Evolutionary conservation across 345 rosid species (phyloP).

Genomic region (Populus pruinosa): DNA sequence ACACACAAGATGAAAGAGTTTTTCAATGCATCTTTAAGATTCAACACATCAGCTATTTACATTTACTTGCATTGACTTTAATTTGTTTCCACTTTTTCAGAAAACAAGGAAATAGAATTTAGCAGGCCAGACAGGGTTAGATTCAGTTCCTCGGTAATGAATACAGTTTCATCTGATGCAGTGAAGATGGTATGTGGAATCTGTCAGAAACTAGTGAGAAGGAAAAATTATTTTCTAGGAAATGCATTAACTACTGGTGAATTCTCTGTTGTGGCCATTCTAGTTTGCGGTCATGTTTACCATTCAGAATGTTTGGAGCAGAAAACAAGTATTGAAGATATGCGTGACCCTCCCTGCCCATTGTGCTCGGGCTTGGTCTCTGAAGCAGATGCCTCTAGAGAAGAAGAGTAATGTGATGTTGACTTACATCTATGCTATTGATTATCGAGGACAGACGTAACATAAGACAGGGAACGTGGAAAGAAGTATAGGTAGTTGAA

Average conservation of each 20-base stretch:
- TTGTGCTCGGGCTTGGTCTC: conserved; percentile 33
- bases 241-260: conserved; percentile 35
- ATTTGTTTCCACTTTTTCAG: conserved; percentile 24
- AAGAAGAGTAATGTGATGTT: conserved; percentile 22
- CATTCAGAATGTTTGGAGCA: conserved; percentile 65
- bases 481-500: conserved; percentile 14
- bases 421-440: conserved; percentile 13
- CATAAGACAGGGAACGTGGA: conserved; percentile 8
- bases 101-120: conserved; percentile 33
- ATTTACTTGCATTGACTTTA: background rate
- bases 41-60: background rate
- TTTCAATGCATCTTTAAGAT: background rate
- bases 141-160: conserved; percentile 34
- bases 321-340: conserved; percentile 40
- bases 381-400: conserved; percentile 19
- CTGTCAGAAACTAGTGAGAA: conserved; percentile 49
- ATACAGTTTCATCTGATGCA: conserved; percentile 29
- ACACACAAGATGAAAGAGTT: background rate
- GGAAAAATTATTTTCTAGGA: conserved; percentile 42
- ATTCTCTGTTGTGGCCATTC: conserved; percentile 49
- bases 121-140: conserved; percentile 44
- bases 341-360: conserved; percentile 50
- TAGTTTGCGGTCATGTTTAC: conserved; percentile 62
- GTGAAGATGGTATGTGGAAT: conserved; percentile 48
- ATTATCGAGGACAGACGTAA: conserved; percentile 12